A percentile compares a stretch with the other conserved stretches of the same genome.
Evolutionary conservation across 1,139 yeast genomes (phyloP).

Genomic region (Suhomyces guaymorum): DNA sequence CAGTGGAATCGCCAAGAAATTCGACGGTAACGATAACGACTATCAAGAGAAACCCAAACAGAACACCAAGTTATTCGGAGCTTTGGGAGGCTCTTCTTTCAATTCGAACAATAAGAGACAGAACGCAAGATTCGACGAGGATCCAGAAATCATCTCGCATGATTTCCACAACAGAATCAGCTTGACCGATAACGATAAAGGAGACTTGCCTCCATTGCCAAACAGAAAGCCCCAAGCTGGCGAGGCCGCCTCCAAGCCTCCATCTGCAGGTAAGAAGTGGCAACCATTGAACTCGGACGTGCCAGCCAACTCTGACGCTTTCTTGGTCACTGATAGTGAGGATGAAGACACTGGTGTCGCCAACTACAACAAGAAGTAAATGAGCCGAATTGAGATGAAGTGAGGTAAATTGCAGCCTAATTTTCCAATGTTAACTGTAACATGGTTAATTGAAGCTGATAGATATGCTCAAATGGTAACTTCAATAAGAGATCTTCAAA

Average conservation of each 20-base stretch:
- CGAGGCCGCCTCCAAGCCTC: slow-evolving; percentile 6
- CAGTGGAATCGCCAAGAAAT: slow-evolving; percentile 64
- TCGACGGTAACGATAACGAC: slow-evolving; percentile 27
- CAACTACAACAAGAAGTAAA: slow-evolving; percentile 9
- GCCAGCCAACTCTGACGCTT: slow-evolving; percentile 69
- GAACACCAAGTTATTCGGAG: slow-evolving; percentile 46
- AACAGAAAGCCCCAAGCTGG: no score
- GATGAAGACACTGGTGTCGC: slow-evolving; percentile 52
- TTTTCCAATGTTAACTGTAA: background rate
- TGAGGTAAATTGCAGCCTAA: background rate
- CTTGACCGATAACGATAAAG: slow-evolving; percentile 47
- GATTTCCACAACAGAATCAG: slow-evolving; percentile 59
- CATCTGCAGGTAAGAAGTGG: slow-evolving; percentile 46
- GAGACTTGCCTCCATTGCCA: slow-evolving; percentile 47
- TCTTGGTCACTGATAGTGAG: slow-evolving; percentile 76
- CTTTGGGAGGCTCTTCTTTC: slow-evolving; percentile 49
- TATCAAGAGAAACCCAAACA: slow-evolving; percentile 13
- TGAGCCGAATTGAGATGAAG: no score
- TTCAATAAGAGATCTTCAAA: no score
- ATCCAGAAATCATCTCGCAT: slow-evolving; percentile 51
- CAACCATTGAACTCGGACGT: slow-evolving; percentile 59
- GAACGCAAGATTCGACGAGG: slow-evolving; percentile 51
- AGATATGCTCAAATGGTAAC: no score
- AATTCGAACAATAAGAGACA: slow-evolving; percentile 28
- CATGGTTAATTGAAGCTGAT: background rate